These are phyloP conservation scores for Favolaschia claudopus DNA, from an alignment of 768 basidiomycete species.

Conservation along the genomic window DNA sequence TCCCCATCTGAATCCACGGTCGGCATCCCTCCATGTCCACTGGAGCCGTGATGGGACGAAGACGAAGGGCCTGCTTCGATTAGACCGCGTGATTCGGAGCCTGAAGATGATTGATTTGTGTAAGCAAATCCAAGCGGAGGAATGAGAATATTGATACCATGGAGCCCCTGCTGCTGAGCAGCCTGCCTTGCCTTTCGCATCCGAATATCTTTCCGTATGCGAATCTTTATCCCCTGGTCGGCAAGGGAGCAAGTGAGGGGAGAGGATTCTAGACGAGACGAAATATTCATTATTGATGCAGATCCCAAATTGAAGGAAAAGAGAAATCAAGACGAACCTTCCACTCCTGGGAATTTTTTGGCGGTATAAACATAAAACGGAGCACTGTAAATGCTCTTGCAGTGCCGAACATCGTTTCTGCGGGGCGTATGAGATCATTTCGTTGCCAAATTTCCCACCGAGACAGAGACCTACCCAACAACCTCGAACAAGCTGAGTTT, in stretches of 20 bases:
- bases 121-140: too few species aligned
- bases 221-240: conserved; percentile 96
- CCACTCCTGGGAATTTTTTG: conserved; percentile 97
- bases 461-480: conserved; percentile 70
- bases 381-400: conserved; percentile 87
- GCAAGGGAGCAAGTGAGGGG: conserved; percentile 88
- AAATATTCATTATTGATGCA: not conserved
- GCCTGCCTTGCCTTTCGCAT: conserved; percentile 74
- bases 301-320: not conserved
- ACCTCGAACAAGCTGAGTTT: conserved; percentile 85
- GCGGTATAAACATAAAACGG: conserved; percentile 96
- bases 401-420: conserved; percentile 87
- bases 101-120: too few species aligned
- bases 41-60: not conserved
- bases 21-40: conserved; percentile 13
- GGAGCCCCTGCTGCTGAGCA: conserved; percentile 29
- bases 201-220: conserved; percentile 91
- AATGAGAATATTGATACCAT: too few species aligned
- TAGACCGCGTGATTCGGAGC: too few species aligned
- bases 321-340: conserved; percentile 69
- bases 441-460: not conserved
- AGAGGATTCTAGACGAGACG: conserved; percentile 72
- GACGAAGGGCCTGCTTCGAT: too few species aligned
- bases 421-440: conserved; percentile 13
- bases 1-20: conserved; percentile 21